phyloP scores from a whole-genome alignment of 2,329 filamentous ascomycete species.

The Trichoderma endophyticum region DNA sequence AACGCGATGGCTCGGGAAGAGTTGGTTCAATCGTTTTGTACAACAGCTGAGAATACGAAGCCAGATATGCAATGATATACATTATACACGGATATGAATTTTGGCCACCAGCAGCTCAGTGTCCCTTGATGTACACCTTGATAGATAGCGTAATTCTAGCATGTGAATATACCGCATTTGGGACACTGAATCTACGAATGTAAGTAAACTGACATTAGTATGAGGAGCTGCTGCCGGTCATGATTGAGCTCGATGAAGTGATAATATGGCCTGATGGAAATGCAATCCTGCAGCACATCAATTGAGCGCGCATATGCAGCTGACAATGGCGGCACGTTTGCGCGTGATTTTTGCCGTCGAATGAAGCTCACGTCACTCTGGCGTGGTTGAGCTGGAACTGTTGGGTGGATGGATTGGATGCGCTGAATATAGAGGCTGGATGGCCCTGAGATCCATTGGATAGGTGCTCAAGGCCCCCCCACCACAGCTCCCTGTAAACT shows the following conservation, averaged over 20 bases:
- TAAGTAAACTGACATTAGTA: not conserved
- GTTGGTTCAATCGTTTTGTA: not conserved
- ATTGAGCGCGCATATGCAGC: not conserved
- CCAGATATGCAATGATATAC: not conserved
- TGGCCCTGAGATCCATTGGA: not conserved
- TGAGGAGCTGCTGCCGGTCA: not conserved
- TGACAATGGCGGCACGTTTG: not conserved
- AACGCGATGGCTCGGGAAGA: not conserved
- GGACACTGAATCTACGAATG: not conserved
- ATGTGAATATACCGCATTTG: not conserved
- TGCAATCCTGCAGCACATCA: not conserved
- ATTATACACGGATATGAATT: not conserved
- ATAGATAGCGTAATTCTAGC: not conserved
- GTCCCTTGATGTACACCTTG: not conserved
- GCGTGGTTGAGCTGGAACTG: constrained; percentile 3
- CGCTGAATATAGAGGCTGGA: not conserved
- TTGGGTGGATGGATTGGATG: not conserved
- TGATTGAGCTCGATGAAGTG: not conserved
- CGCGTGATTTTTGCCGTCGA: constrained; percentile 8
- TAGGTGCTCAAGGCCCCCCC: not conserved
- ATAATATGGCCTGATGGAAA: not conserved
- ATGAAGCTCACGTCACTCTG: constrained; percentile 16
- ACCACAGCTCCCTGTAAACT: constrained; percentile 6
- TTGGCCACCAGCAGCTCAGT: not conserved
- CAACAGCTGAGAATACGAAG: not conserved